Evolutionary conservation across 2,329 filamentous ascomycete species (phyloP), one percentile per base, ranked within the genome.

Genomic region (Pseudocercospora pini-densiflorae): DNA sequence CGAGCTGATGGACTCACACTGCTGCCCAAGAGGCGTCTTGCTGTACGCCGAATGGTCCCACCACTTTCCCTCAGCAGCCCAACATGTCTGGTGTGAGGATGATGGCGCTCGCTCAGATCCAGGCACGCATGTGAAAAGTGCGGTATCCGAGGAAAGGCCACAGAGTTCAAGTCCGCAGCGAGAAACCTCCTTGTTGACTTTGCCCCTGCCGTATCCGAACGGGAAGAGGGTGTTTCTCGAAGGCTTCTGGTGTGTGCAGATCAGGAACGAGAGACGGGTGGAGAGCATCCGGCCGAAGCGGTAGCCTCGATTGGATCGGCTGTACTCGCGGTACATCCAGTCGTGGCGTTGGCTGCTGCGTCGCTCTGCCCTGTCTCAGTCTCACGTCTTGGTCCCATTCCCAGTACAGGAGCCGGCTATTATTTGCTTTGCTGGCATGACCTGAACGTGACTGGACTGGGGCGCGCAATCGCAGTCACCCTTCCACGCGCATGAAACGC

Each of bases 401-500:
- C 23, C 23, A 31, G 29, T 31, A 36, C 10, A 27, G 49, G 45
- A 47, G 45, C 21, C 29, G 31, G 31, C 21, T 29, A 9, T 8
- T 8, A 23, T 24, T 27, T 54, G 51, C 21, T 27, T 29, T 54
- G 51, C 51, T 54, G 51, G 21, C 21, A 24, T 54, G 51, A 12
- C 9, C 51, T 54, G 36, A 40, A 40, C 36, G 36, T 40, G 36
- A 40, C 36, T 40, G 14, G 31, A 40, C 36, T 40, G 36, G 36
- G 51, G 14, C 21, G 12, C 51, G 47, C 47, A 19, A 12, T 51
- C 19, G 19, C 23, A 24, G 24, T n/a, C 51, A 55, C 51, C 51
- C 51, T 27, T 55, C 27, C 51, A 27, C 51, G 51, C 51, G 51
- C 58, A 61, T 59, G 45, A 65, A 43, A 57, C 63, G 36, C 23